Evolutionary conservation across 257 asterid genomes (phyloP).

Genomic region (Salvia rosmarinus): DNA sequence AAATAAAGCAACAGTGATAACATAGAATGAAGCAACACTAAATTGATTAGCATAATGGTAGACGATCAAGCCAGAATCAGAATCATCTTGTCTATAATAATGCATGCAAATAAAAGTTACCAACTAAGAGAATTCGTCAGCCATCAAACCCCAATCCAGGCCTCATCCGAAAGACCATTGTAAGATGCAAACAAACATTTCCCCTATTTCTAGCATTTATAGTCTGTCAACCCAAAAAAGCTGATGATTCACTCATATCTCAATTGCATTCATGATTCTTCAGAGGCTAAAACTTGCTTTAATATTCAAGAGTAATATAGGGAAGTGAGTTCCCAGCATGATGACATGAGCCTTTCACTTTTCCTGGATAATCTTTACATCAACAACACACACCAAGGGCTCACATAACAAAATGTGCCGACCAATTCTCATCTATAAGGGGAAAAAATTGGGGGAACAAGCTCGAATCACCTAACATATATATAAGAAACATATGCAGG

Average conservation of each 20-base stretch:
- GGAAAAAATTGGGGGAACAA: neutral
- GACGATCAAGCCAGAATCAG: neutral
- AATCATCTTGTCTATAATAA: neutral
- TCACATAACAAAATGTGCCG: neutral
- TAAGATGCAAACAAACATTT: neutral
- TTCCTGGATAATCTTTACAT: neutral
- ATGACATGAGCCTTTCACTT: neutral
- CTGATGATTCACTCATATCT: neutral
- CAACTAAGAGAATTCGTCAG: neutral
- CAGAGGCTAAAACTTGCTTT: too few relatives aligned
- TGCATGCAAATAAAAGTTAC: neutral
- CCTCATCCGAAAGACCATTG: slow-evolving; percentile 1
- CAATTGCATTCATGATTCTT: neutral
- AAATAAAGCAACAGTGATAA: neutral
- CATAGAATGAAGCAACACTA: slow-evolving; percentile 4
- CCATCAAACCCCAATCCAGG: neutral
- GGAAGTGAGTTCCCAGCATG: neutral
- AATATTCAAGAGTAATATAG: neutral
- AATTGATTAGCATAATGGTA: neutral
- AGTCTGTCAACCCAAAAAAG: neutral
- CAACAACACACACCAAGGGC: neutral
- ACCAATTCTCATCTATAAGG: neutral
- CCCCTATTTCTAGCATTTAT: slow-evolving; percentile 4
- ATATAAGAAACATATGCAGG: neutral
- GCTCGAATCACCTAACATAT: neutral